Conservation (phyloP, 164 flowering plant genomes). For the Buxus sempervirens region DNA sequence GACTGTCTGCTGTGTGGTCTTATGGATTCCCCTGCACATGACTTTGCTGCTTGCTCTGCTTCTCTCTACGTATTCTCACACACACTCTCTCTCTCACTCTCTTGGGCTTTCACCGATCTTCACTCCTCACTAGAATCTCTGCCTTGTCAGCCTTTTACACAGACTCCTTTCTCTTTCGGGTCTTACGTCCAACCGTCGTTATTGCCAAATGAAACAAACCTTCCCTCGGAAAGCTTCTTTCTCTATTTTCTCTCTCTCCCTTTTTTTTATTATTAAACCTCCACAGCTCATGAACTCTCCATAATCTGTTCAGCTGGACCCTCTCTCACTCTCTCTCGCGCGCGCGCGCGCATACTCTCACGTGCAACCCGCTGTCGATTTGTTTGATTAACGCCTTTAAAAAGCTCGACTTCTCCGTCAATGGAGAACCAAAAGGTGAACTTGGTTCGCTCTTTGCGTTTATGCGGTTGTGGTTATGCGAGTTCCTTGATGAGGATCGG, state of each 20-base stretch:
- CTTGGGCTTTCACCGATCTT: background rate
- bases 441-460: slow-evolving; percentile 13
- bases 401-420: slow-evolving; percentile 7
- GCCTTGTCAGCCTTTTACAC: slow-evolving; percentile 28
- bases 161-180: slow-evolving; percentile 18
- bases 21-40: slow-evolving; percentile 42
- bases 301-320: too few relatives aligned
- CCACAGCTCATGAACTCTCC: background rate
- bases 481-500: slow-evolving; percentile 14
- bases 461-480: too few relatives aligned
- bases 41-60: slow-evolving; percentile 4
- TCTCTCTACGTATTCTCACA: background rate
- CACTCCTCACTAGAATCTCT: slow-evolving; percentile 29
- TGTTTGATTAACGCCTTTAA: slow-evolving; percentile 22
- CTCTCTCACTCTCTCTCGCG: background rate
- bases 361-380: slow-evolving; percentile 41
- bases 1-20: slow-evolving; percentile 30
- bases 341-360: slow-evolving; percentile 20
- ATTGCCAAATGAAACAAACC: slow-evolving; percentile 35
- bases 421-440: slow-evolving; percentile 13
- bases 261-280: too few relatives aligned
- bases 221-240: background rate
- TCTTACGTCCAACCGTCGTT: slow-evolving; percentile 24
- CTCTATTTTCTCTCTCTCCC: background rate
- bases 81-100: slow-evolving; percentile 1